Evolutionary conservation across 306 rosid species (phyloP), one percentile per base, ranked within the genome.

Genomic region (Cucumis hystrix): DNA sequence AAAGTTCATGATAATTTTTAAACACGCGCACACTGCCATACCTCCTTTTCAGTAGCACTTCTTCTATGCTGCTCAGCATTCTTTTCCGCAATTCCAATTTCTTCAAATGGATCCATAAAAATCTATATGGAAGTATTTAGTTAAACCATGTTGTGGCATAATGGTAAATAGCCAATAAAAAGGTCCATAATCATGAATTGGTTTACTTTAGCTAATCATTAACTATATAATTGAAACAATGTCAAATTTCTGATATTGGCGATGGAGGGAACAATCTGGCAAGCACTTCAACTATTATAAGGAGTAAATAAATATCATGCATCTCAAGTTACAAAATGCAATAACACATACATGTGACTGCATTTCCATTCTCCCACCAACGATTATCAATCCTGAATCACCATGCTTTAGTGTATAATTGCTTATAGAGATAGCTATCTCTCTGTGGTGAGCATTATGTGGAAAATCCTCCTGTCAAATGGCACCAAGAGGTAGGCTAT

Each of bases 281-380:
- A 45, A 45, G 20, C 40, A 69, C 13, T 69, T 20, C 33, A 69
- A 45, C 75, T 13, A 21, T 12, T 45, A 45, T 12, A 14, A 69
- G 30, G 13, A 69, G 37, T 45, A 30, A 69, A 69, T 14, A 69
- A 69, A 65, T 17, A 65, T 18, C 23, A 65, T 67, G 74, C 74
- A 39, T 67, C 54, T 41, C 40, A 20, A 39, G 8, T 9, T 74
- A 66, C 73, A 69, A 74, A 74, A 37, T 67, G 75, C 40, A 58
- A 43, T 41, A 61, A 65, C 60, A 78, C 92, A 79, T 91, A 96
- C 99, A 82, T 92, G 97, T 72, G 96, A 89, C 86, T 91, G 97
- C 86, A 91, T 83, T 87, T 96, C 99, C 99, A 96, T 91, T 82
- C 99, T 91, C 74, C 97, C 99, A 79, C 98, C 99, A 79, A 96